These are phyloP conservation scores for Taiwanofungus camphoratus DNA, from an alignment of 1,284 basidiomycete species.

Conservation along the genomic window DNA sequence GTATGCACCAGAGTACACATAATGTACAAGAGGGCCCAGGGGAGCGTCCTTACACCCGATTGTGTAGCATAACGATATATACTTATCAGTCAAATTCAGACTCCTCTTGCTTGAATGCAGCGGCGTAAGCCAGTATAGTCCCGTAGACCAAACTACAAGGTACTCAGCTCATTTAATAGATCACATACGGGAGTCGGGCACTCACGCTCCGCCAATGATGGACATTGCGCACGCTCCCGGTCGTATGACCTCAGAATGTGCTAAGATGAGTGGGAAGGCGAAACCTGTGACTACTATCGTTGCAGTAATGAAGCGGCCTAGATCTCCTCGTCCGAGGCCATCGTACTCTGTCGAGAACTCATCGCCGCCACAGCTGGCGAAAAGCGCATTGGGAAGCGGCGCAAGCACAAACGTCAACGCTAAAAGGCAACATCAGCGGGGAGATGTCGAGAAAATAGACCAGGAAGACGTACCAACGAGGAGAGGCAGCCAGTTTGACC, in stretches of 20 bases:
- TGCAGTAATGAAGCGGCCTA: slow-evolving; percentile 91
- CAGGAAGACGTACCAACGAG: slow-evolving; percentile 76
- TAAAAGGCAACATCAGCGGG: slow-evolving; percentile 28
- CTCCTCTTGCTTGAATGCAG: slow-evolving; percentile 74
- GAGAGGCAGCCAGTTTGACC: slow-evolving; percentile 95
- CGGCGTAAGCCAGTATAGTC: slow-evolving; percentile 85
- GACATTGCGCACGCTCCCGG: slow-evolving; percentile 90
- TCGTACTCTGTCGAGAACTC: slow-evolving; percentile 74
- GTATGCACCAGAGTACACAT: slow-evolving; percentile 16
- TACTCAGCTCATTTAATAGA: neutral
- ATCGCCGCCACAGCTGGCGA: slow-evolving; percentile 78
- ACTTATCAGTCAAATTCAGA: slow-evolving; percentile 61
- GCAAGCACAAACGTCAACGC: slow-evolving; percentile 94
- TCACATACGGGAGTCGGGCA: slow-evolving; percentile 24
- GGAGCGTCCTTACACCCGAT: neutral
- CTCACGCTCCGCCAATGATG: slow-evolving; percentile 83
- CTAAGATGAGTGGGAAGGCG: slow-evolving; percentile 87
- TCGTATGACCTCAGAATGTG: slow-evolving; percentile 87
- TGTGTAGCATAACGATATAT: neutral
- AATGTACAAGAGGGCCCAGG: slow-evolving; percentile 20
- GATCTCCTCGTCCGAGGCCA: slow-evolving; percentile 60
- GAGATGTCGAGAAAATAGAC: neutral
- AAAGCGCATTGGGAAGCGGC: slow-evolving; percentile 90
- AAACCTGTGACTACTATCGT: slow-evolving; percentile 90
- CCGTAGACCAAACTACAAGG: slow-evolving; percentile 79